phyloP scores from a whole-genome alignment of 345 rosid genomes.

The Murraya koenigii region DNA sequence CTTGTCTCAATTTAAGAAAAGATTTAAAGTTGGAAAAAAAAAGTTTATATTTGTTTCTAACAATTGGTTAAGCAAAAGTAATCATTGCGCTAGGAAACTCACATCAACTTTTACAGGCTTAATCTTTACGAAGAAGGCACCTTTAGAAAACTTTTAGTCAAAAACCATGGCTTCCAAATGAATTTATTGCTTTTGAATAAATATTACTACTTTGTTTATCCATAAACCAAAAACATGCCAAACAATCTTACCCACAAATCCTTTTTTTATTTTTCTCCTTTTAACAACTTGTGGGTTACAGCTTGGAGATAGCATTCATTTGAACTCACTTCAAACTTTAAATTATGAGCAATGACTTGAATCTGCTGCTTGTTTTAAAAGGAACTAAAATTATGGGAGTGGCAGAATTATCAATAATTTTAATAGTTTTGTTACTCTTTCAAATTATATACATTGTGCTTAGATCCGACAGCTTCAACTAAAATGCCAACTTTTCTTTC shows the following conservation, averaged over 20 bases:
- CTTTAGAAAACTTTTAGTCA: neutral
- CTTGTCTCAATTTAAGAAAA: too few relatives aligned
- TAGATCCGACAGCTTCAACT: neutral
- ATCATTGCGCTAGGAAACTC: neutral
- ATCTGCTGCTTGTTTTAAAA: neutral
- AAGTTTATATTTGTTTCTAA: neutral
- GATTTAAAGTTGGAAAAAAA: neutral
- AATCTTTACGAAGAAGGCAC: neutral
- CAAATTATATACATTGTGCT: neutral
- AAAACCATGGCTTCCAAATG: too few relatives aligned
- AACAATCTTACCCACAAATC: neutral
- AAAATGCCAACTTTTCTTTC: neutral
- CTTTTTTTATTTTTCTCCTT: too few relatives aligned
- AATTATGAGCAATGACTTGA: neutral
- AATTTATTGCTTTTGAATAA: neutral
- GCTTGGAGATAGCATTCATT: neutral
- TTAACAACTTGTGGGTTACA: neutral
- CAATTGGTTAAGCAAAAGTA: neutral
- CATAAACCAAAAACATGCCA: neutral
- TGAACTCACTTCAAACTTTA: neutral
- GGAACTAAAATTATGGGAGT: neutral
- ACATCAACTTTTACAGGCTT: neutral
- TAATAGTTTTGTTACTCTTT: neutral
- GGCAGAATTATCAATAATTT: neutral
- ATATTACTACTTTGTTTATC: neutral